Base-by-base conservation (phyloP, 306 rosid species). In the Pachyrhizus erosus region DNA sequence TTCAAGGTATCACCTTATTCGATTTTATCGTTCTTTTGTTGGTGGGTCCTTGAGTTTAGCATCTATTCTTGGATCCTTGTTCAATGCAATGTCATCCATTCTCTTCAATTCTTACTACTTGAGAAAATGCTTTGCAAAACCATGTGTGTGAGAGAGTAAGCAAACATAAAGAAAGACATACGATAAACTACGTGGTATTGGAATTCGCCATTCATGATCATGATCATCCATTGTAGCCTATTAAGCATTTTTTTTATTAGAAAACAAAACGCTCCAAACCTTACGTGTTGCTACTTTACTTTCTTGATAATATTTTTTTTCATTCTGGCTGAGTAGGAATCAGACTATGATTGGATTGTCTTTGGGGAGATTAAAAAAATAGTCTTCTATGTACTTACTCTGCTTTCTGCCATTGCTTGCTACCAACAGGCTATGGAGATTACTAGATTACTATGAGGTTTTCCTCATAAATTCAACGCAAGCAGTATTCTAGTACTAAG, bases 1-100 rank as follows among this genome's bases (percentile, higher is more conserved):
- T 60, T 72, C 1, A 20, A 70, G 46, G 54, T 40, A 37, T 70
- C 51, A 34, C 83, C 67, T 78, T 69, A 57, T 57, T 72, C 73
- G 55, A 60, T 45, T 57, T 57, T 31, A 42, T 76, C 70, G 31
- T 76, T 52, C 5, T 58, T 9, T 52, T 29, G 5, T 68, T n/a
- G 40, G 54, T 78, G 75, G 76, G 48, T 51, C 48, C 20, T 51
- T 67, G 21, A 23, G 27, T 37, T 78, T 64, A n/a, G 37, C 77
- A 54, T 80, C 49, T 55, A 72, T 72, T 80, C 66, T n/a, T 5
- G 18, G 39, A 42, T 71, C 18, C 62, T 40, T 78, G 54, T 43
- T 42, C 34, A 23, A 70, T 42, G 76, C 61, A 80, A 55, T 55
- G 58, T 26, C 55, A 67, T 66, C 51, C 75, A 10, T 48, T 78